Percentiles rank a stretch among this genome's conserved stretches.
Evolutionary conservation across 2,329 filamentous ascomycete species (phyloP).

Genomic region (Emericellopsis cladophorae): DNA sequence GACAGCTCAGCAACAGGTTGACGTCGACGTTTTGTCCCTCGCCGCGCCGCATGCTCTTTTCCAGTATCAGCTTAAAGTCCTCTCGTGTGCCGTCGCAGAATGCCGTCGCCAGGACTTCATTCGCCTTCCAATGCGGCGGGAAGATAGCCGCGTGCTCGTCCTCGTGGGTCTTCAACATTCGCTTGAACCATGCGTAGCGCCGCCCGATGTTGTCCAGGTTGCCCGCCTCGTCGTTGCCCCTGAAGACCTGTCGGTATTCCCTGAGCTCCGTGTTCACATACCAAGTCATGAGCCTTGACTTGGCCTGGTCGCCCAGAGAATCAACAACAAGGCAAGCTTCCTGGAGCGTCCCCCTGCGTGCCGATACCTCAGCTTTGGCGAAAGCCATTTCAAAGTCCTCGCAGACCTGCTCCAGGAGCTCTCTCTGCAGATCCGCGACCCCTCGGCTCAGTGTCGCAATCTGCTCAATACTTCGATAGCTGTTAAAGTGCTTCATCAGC

Average conservation of each 20-base stretch:
- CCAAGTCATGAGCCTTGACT: slow-evolving; percentile 77
- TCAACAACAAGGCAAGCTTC: slow-evolving; percentile 94
- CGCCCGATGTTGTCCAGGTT: slow-evolving; percentile 93
- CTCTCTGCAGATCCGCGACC: slow-evolving; percentile 84
- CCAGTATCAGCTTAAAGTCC: slow-evolving; percentile 87
- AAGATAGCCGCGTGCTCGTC: slow-evolving; percentile 86
- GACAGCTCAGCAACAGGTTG: slow-evolving; percentile 72
- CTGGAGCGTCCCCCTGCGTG: slow-evolving; percentile 56
- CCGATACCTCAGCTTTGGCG: slow-evolving; percentile 69
- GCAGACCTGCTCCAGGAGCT: slow-evolving; percentile 93
- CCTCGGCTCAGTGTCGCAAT: slow-evolving; percentile 88
- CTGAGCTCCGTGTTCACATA: slow-evolving; percentile 95
- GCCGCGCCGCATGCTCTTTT: slow-evolving; percentile 68
- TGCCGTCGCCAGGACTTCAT: slow-evolving; percentile 76
- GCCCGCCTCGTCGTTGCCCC: slow-evolving; percentile 91
- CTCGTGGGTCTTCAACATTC: slow-evolving; percentile 91
- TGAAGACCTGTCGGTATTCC: slow-evolving; percentile 91
- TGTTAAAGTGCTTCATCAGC: slow-evolving; percentile 97
- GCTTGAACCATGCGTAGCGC: slow-evolving; percentile 90
- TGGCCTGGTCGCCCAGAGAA: slow-evolving; percentile 78
- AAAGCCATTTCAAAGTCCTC: slow-evolving; percentile 97
- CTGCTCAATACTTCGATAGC: slow-evolving; percentile 94
- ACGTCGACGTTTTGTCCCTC: slow-evolving; percentile 79
- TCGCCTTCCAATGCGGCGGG: slow-evolving; percentile 76
- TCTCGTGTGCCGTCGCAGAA: slow-evolving; percentile 95